phyloP scores from a whole-genome alignment of 1,139 yeast species.

The Saccharomyces hybrid region DNA sequence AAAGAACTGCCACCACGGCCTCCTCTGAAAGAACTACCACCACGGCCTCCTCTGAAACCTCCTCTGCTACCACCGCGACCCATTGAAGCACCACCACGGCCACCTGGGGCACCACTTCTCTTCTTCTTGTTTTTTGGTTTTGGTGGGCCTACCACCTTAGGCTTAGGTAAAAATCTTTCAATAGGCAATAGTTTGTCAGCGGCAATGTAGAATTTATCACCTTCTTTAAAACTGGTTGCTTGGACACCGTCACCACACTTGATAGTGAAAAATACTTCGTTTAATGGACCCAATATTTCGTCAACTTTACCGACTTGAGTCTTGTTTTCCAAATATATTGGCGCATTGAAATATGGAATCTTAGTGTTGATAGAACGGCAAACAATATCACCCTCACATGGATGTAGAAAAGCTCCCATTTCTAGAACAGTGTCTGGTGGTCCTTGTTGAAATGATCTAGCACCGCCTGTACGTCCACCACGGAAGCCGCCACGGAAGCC shows the following conservation, averaged over 20 bases:
- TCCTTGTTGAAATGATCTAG: conserved; percentile 26
- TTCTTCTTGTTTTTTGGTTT: conserved; percentile 59
- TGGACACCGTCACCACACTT: conserved; percentile 95
- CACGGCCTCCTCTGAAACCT: conserved; percentile 44
- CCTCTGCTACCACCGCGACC: conserved; percentile 44
- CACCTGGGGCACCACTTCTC: conserved; percentile 40
- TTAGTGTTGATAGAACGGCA: conserved; percentile 91
- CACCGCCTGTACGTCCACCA: conserved; percentile 26
- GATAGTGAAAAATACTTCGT: conserved; percentile 93
- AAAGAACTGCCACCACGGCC: conserved; percentile 26
- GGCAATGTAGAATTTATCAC: conserved; percentile 93
- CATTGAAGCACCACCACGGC: conserved; percentile 40
- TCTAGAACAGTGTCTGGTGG: conserved; percentile 94
- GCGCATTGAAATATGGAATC: conserved; percentile 97
- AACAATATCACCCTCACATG: conserved; percentile 95
- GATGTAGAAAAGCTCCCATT: conserved; percentile 87
- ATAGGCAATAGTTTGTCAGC: conserved; percentile 92
- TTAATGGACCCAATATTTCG: conserved; percentile 94
- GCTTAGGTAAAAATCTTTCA: conserved; percentile 92
- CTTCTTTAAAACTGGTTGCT: conserved; percentile 85
- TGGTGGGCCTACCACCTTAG: conserved; percentile 71
- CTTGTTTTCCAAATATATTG: conserved; percentile 91
- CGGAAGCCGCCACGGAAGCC: conserved; percentile 30
- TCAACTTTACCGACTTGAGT: conserved; percentile 96
- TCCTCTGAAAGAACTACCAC: conserved; percentile 35